Evolutionary conservation across 2,329 filamentous ascomycete genomes (phyloP).

Genomic region (Cryphonectria japonica): DNA sequence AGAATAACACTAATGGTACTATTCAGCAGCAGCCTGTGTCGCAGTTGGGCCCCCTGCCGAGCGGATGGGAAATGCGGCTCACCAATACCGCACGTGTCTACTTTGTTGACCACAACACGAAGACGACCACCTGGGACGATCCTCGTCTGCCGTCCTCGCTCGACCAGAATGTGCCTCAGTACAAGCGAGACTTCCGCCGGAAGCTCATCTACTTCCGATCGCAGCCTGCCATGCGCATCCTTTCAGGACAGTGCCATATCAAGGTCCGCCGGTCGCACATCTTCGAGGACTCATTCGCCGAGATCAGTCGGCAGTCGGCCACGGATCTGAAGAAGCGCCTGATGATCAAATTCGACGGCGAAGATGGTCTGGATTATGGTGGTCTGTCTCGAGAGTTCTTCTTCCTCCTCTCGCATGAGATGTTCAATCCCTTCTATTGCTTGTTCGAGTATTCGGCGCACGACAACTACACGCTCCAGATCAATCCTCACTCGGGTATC

Average conservation of each 20-base stretch:
- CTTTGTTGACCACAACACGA: conserved; percentile 99
- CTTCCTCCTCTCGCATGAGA: conserved; percentile 98
- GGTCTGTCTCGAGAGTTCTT: conserved; percentile 98
- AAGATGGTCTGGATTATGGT: conserved; percentile 97
- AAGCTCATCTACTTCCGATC: conserved; percentile 99
- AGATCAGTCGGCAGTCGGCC: conserved; percentile 95
- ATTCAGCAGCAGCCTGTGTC: conserved; percentile 98
- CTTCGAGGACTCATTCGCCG: conserved; percentile 97
- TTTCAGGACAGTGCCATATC: conserved; percentile 96
- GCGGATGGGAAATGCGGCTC: conserved; percentile 99
- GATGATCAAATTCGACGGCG: conserved; percentile 99
- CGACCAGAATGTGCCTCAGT: conserved; percentile 97
- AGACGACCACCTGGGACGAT: conserved; percentile 99
- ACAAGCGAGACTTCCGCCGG: conserved; percentile 97
- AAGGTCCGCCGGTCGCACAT: conserved; percentile 97
- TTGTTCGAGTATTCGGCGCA: conserved; percentile 99
- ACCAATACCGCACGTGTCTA: conserved; percentile 98
- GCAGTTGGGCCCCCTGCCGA: conserved; percentile 90
- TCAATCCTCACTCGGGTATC: conserved; percentile 98
- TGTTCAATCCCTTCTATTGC: conserved; percentile 99
- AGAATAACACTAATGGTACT: conserved; percentile 80
- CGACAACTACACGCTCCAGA: conserved; percentile 99
- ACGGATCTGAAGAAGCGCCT: conserved; percentile 96
- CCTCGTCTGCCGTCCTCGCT: conserved; percentile 92
- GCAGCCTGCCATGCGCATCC: conserved; percentile 91